phyloP scores from a whole-genome alignment of 306 rosid species.

The Cercis canadensis region DNA sequence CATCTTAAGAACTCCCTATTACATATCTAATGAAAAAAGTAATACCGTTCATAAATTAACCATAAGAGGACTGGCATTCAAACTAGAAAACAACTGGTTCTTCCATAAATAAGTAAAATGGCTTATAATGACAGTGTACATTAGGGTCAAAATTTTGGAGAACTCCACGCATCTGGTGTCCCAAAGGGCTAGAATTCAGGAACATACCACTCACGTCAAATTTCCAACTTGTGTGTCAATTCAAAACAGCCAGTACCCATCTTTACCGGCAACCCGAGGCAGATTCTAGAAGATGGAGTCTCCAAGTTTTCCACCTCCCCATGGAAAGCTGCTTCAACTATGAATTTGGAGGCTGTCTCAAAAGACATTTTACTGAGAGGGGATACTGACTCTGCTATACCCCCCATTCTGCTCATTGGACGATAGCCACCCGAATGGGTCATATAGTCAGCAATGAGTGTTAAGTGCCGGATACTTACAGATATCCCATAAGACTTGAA shows the following conservation, averaged over 20 bases:
- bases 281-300: constrained; percentile 86
- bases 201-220: constrained; percentile 33
- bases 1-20: no score
- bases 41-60: no score
- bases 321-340: constrained; percentile 81
- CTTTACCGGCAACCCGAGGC: constrained; percentile 90
- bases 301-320: constrained; percentile 76
- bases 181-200: neutral
- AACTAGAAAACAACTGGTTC: neutral
- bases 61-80: neutral
- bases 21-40: no score
- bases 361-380: constrained; percentile 85
- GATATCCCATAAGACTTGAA: constrained; percentile 89
- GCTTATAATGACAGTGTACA: neutral
- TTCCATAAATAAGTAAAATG: constrained; percentile 8
- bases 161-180: neutral
- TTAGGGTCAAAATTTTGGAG: constrained; percentile 45
- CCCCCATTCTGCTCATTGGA: constrained; percentile 73
- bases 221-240: constrained; percentile 68
- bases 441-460: constrained; percentile 88
- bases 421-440: constrained; percentile 76
- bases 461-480: constrained; percentile 77
- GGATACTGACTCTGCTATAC: constrained; percentile 72
- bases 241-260: constrained; percentile 86
- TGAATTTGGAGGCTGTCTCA: constrained; percentile 84